Evolutionary conservation across 441 rosid species (phyloP).

Genomic region (Pelargonium myrrhifolium): DNA sequence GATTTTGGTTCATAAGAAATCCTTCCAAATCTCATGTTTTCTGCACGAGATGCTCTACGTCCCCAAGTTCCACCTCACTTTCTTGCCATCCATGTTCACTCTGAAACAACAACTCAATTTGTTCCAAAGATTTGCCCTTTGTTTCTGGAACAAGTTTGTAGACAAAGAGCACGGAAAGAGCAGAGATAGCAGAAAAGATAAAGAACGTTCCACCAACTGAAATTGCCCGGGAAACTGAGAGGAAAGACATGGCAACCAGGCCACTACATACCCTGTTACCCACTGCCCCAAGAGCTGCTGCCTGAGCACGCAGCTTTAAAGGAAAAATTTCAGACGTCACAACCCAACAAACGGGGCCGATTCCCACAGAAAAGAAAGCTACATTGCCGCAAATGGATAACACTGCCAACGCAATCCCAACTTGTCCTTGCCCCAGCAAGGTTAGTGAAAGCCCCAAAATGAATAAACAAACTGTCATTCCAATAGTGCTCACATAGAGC

Average conservation of each 20-base stretch:
- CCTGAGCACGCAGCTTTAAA: conserved; percentile 3
- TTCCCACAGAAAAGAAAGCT: neutral
- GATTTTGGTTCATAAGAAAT: too few relatives aligned
- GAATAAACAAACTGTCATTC: neutral
- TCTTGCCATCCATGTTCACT: conserved; percentile 15
- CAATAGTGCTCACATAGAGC: neutral
- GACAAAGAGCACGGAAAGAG: neutral
- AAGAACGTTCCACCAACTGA: conserved; percentile 1
- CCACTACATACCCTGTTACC: conserved; percentile 3
- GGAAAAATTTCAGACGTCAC: neutral
- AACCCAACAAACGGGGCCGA: neutral
- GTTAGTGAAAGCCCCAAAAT: neutral
- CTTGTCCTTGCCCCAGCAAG: neutral
- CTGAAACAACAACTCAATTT: conserved; percentile 24
- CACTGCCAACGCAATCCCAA: conserved; percentile 1
- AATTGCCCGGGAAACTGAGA: neutral
- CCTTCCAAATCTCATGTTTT: conserved; percentile 8
- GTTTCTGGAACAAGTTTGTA: conserved; percentile 4
- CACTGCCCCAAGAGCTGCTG: neutral
- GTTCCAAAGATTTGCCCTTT: neutral
- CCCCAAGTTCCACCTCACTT: conserved; percentile 30
- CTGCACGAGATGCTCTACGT: conserved; percentile 24
- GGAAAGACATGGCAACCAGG: conserved; percentile 3
- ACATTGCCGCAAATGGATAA: neutral
- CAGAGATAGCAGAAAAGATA: neutral